Conservation (phyloP, 352 stramenopile genomes). For the Thalassiosira allenii region DNA sequence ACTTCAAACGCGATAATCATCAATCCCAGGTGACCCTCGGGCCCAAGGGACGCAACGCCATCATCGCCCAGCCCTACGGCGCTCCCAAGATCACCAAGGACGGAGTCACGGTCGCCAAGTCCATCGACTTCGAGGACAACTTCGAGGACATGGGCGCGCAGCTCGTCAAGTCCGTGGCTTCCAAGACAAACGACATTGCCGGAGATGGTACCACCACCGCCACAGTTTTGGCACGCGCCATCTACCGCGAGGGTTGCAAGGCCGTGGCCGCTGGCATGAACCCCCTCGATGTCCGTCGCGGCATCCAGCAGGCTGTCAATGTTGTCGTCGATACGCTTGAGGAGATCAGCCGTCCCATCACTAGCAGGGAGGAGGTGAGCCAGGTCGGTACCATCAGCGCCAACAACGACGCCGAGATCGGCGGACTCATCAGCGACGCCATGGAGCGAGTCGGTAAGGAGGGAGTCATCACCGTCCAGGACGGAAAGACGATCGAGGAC, state of each 20-base stretch:
- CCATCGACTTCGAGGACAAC: conserved; percentile 97
- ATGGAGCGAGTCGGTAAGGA: conserved; percentile 99
- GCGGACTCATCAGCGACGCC: conserved; percentile 96
- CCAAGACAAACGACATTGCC: conserved; percentile 99
- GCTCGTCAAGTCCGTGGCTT: conserved; percentile 90
- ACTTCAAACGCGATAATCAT: too few relatives aligned
- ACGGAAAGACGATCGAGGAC: conserved; percentile 99
- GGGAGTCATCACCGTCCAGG: conserved; percentile 96
- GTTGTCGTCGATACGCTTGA: conserved; percentile 94
- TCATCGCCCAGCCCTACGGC: conserved; percentile 98
- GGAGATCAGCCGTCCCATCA: conserved; percentile 97
- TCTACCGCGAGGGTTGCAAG: conserved; percentile 99
- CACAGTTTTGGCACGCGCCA: conserved; percentile 98
- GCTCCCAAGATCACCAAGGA: conserved; percentile 98
- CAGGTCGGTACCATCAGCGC: conserved; percentile 99
- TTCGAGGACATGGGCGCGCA: conserved; percentile 90
- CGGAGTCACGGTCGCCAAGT: conserved; percentile 97
- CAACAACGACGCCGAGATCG: conserved; percentile 98
- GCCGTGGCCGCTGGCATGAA: conserved; percentile 99
- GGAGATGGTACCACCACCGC: conserved; percentile 99
- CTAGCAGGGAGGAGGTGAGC: conserved; percentile 98
- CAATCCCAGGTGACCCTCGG: conserved; percentile 98
- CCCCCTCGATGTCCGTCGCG: conserved; percentile 97
- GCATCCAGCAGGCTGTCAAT: conserved; percentile 98
- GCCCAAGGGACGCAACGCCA: conserved; percentile 99